A percentile compares a stretch with the other conserved stretches of the same genome.
These are phyloP conservation scores for Kodamaea jinghongensis DNA, from an alignment of 805 yeast species.

Conservation along the genomic window DNA sequence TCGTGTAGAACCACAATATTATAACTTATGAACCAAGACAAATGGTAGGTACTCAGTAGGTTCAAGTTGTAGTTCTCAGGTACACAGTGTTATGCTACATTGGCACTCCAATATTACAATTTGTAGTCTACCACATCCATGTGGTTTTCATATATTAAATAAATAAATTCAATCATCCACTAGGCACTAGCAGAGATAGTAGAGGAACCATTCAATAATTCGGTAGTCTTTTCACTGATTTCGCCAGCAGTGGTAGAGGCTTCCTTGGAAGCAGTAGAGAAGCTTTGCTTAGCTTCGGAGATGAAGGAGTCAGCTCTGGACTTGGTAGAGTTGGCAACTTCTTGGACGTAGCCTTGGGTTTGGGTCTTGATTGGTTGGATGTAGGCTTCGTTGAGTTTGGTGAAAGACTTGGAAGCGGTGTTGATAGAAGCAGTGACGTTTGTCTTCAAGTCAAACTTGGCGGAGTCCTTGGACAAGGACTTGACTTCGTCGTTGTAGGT, in stretches of 20 bases:
- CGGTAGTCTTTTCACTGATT: slow-evolving; percentile 10
- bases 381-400: slow-evolving; percentile 33
- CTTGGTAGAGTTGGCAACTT: slow-evolving; percentile 33
- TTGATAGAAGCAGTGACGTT: slow-evolving; percentile 34
- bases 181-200: slow-evolving; percentile 15
- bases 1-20: too few relatives aligned
- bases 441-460: slow-evolving; percentile 8
- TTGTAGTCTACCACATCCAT: too few relatives aligned
- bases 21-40: too few relatives aligned
- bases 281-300: slow-evolving; percentile 19
- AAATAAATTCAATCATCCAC: not conserved
- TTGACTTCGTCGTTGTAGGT: slow-evolving; percentile 36
- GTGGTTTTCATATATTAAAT: too few relatives aligned
- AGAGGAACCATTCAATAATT: slow-evolving; percentile 14
- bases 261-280: slow-evolving; percentile 4
- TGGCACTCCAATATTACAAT: too few relatives aligned
- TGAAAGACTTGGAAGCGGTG: slow-evolving; percentile 32
- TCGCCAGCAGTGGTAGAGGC: slow-evolving; percentile 8
- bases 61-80: too few relatives aligned
- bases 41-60: too few relatives aligned
- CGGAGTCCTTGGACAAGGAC: slow-evolving; percentile 22
- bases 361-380: slow-evolving; percentile 39
- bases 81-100: too few relatives aligned
- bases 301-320: slow-evolving; percentile 31
- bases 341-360: slow-evolving; percentile 38